A percentile compares a stretch with the other conserved stretches of the same genome.
These are phyloP conservation scores for Claviceps sp. DNA, from an alignment of 2,329 filamentous ascomycete genomes.

Conservation along the genomic window DNA sequence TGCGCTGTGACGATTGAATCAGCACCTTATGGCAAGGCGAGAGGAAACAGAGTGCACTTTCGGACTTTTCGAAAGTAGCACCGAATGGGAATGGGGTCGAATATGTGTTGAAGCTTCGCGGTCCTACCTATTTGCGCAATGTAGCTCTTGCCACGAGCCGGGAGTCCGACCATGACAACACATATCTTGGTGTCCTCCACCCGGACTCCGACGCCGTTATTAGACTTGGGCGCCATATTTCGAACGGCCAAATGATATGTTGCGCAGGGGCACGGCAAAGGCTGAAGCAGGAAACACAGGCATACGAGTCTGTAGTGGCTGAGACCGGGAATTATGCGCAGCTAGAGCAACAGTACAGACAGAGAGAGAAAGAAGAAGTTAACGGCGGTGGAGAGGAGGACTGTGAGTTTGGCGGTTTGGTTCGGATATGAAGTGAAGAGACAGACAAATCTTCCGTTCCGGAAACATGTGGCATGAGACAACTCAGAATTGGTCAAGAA, in stretches of 20 bases:
- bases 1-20: constrained; percentile 43
- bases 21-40: not conserved
- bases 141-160: constrained; percentile 89
- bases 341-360: not conserved
- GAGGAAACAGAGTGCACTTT: not conserved
- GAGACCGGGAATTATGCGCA: not conserved
- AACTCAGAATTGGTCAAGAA: not conserved
- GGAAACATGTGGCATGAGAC: not conserved
- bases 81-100: not conserved
- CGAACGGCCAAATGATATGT: constrained; percentile 1
- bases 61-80: not conserved
- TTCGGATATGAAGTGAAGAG: not conserved
- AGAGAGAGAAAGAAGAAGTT: not conserved
- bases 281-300: constrained; percentile 2
- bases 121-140: constrained; percentile 86
- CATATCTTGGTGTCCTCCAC: constrained; percentile 94
- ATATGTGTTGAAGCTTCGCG: not conserved
- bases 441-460: not conserved
- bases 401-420: no score
- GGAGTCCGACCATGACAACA: constrained; percentile 96
- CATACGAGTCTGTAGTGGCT: constrained; percentile 3
- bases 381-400: not conserved
- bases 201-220: constrained; percentile 64
- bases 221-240: constrained; percentile 31
- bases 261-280: constrained; percentile 8